Evolutionary conservation across 176 grass and related monocot species (phyloP), one percentile per base, ranked within the genome.

Genomic region (Ensete glaucum): DNA sequence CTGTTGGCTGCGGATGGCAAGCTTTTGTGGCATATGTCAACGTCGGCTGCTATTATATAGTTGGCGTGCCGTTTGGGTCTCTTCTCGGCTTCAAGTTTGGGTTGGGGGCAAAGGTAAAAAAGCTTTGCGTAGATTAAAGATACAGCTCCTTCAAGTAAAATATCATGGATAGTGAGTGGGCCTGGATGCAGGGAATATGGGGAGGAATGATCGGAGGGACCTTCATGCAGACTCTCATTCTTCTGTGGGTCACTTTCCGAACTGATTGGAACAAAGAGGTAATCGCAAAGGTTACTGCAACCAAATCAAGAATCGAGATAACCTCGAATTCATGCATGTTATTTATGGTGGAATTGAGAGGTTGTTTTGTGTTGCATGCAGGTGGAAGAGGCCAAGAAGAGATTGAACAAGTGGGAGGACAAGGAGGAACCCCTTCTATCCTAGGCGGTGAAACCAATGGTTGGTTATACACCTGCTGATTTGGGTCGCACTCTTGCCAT

Each of bases 211-310:
- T 96, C 22, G 89, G 89, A 50, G 92, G 92, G 20, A 96, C 92
- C 8, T 3, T 80, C 9, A 89, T 96, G 77, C 92, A 96, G 54
- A 92, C 86, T 1, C 2, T 92, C n/a, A 96, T 96, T 16, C 80
- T 96, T 2, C 19, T 89, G 9, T 89, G 69, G 80, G 86, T 92
- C 57, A 92, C 86, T 51, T 80, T 80, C 50, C 81, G 86, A 78
- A 89, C 89, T 25, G 85, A 96, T 74, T 96, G 92, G 92, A 51
- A 81, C 9, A 85, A 76, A 64, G 92, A 96, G 92, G 88, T 96
- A 87, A 65, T 19, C 12, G 12, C 14, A 16, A 57, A 57, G 54
- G 1, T 57, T 17, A 57, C 16, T 11, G 11, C 16, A 11, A 13
- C 54, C 54, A 57, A 57, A 11, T 57, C 13, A 57, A 0, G 16